Evolutionary conservation across 805 yeast genomes (phyloP), one percentile per base, ranked within the genome.

Genomic region (Candida ipomoeae): DNA sequence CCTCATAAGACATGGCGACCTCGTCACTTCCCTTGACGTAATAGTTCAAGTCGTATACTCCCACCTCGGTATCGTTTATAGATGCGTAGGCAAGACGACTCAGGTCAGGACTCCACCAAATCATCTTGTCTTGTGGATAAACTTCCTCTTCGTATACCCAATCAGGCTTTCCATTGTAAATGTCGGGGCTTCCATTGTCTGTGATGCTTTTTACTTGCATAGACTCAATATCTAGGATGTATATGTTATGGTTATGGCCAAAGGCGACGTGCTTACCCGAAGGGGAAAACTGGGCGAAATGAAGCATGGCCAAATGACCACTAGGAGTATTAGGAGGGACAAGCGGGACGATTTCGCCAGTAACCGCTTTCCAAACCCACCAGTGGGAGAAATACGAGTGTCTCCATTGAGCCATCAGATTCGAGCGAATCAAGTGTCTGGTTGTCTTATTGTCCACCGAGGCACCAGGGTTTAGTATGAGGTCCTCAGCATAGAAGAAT

Each of bases 91-190:
- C 69, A 43, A 86, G 54, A 48, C 69, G 70, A 1, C 79, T 63
- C 55, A 84, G 87, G 54, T 82, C 81, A 1, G 85, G 84, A 14
- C 84, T 70, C 90, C 92, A 87, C 87, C 89, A 86, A 11, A 86
- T 68, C 0, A 86, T 81, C 34, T 63, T 66, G 54, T 85, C 91
- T 14, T 68, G 58, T 0, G 75, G 76, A 11, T 83, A 66, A 1
- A 87, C 87, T 59, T 87, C 96, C 61, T 87, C 95, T 63, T 87
- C 95, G 63, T 87, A 87, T 1, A 87, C 84, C 94, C 95, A 87
- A 60, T 87, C 94, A 0, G 91, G 83, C 54, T 75, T 83, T 5
- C 89, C 96, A 57, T 87, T 83, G 53, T 77, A 74, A 3, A 85
- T 68, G 15, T 74, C 66, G 0, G 54, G 60, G 11, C 76, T 68